These are phyloP conservation scores for Trichoderma citrinoviride DNA, from an alignment of 2,329 filamentous ascomycete genomes.

Conservation along the genomic window DNA sequence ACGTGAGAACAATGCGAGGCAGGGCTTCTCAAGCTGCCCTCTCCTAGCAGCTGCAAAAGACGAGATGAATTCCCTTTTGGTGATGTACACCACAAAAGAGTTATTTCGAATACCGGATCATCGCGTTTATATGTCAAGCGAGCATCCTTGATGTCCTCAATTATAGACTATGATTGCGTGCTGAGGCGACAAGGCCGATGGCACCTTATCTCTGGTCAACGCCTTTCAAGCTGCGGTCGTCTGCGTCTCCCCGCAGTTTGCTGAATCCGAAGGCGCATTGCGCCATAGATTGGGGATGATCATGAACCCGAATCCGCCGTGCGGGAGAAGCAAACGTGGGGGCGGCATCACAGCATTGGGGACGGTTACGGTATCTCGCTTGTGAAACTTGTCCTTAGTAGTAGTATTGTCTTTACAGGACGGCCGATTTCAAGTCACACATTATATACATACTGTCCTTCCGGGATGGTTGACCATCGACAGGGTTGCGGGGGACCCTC, in stretches of 20 bases:
- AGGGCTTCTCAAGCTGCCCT: background rate
- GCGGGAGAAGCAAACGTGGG: background rate
- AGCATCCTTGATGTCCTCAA: background rate
- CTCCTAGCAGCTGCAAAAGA: background rate
- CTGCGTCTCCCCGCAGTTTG: constrained; percentile 7
- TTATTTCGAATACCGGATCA: background rate
- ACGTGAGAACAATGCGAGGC: background rate
- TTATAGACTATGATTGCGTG: constrained; percentile 13
- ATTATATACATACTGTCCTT: no score
- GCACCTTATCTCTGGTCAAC: background rate
- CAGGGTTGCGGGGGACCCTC: background rate
- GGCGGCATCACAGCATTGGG: background rate
- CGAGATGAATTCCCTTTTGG: background rate
- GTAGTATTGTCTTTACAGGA: background rate
- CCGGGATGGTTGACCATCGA: no score
- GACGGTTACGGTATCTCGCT: background rate
- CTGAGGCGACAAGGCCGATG: background rate
- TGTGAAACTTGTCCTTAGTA: background rate
- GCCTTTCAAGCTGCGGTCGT: background rate
- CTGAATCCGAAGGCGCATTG: background rate
- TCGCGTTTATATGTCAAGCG: background rate
- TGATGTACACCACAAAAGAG: background rate
- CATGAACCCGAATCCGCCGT: background rate
- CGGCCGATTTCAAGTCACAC: no score
- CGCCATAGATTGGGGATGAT: background rate